Conservation (phyloP, 192 early-diverging fungal genomes). For the Coemansia umbellata region DNA sequence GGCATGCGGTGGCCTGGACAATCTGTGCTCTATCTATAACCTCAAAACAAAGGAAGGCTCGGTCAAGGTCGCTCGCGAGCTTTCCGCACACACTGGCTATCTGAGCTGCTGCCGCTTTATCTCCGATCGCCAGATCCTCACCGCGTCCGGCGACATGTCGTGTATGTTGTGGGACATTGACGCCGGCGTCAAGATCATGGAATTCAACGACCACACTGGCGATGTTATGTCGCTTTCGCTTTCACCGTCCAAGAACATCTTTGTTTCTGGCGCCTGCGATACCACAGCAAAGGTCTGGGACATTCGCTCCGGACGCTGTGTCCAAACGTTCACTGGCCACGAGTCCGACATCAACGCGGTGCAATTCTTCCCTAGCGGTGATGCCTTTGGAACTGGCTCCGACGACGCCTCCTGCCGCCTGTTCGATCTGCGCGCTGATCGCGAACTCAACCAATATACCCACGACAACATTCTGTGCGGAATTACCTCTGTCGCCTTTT, state of each 20-base stretch:
- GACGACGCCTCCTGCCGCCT: slow-evolving; percentile 98
- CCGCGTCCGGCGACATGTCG: slow-evolving; percentile 95
- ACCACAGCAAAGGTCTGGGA: slow-evolving; percentile 99
- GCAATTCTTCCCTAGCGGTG: slow-evolving; percentile 99
- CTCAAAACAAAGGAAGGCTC: slow-evolving; percentile 90
- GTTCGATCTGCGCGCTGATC: slow-evolving; percentile 96
- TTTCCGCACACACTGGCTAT: slow-evolving; percentile 96
- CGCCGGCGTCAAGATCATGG: slow-evolving; percentile 93
- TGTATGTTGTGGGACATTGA: slow-evolving; percentile 99
- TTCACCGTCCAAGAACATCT: slow-evolving; percentile 89
- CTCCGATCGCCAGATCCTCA: slow-evolving; percentile 93
- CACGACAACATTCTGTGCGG: slow-evolving; percentile 99
- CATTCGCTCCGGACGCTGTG: slow-evolving; percentile 91
- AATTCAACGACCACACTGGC: slow-evolving; percentile 97
- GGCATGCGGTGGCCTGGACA: slow-evolving; percentile 99
- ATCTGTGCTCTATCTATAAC: slow-evolving; percentile 99
- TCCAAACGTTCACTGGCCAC: slow-evolving; percentile 97
- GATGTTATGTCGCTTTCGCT: slow-evolving; percentile 98
- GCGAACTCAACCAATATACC: slow-evolving; percentile 97
- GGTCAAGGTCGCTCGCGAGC: slow-evolving; percentile 91
- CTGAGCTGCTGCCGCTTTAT: slow-evolving; percentile 97
- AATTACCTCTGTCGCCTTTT: slow-evolving; percentile 97
- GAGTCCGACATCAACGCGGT: slow-evolving; percentile 99
- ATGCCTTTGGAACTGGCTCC: slow-evolving; percentile 96
- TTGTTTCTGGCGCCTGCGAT: slow-evolving; percentile 98